Evolutionary conservation across 2,329 filamentous ascomycete genomes (phyloP), one percentile per base, ranked within the genome.

Genomic region (Thermoascus crustaceus): DNA sequence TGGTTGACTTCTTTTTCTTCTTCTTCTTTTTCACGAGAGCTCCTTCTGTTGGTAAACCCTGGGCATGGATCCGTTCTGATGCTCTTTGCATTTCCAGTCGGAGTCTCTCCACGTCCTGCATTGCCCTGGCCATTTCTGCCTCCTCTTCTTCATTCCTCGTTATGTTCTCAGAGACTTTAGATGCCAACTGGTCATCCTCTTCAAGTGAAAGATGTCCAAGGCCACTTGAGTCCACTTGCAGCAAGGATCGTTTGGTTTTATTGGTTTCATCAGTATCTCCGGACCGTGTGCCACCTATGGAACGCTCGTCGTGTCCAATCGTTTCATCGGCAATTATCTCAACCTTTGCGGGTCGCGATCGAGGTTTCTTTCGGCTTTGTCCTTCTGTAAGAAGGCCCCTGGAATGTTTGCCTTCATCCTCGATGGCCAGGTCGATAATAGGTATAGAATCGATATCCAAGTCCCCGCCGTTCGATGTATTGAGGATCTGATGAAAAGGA

Each of bases 361-460:
- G 58, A 53, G 42, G 61, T 48, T 42, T 60, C 45, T 40, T 54
- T 39, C 43, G 32, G 40, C 48, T 49, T 42, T 33, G 54, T 36
- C 32, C 55, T 37, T 37, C 32, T 16, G 30, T 30, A 36, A 26
- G 35, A 31, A 44, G 37, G 16, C 31, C 26, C 11, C 20, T 35
- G 14, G 13, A 30, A 22, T 34, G 25, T 13, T 39, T 42, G 18
- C 58, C 60, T 6, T 72, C 57, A 40, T 72, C 73, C 20, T 80
- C 79, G 5, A 95, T 72, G 42, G 93, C 80, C 30, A 98, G 72
- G 55, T 94, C 80, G 78, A 98, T 91, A 50, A 98, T 89, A 2
- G 91, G 91, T 49, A 98, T 98, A 2, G 85, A 77, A 60, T 98
- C 91, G 27, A 98, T 81, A 54, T 98, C 89, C 6, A 96, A 67